Evolutionary conservation across 805 yeast genomes (phyloP).

Genomic region (Candida montana): DNA sequence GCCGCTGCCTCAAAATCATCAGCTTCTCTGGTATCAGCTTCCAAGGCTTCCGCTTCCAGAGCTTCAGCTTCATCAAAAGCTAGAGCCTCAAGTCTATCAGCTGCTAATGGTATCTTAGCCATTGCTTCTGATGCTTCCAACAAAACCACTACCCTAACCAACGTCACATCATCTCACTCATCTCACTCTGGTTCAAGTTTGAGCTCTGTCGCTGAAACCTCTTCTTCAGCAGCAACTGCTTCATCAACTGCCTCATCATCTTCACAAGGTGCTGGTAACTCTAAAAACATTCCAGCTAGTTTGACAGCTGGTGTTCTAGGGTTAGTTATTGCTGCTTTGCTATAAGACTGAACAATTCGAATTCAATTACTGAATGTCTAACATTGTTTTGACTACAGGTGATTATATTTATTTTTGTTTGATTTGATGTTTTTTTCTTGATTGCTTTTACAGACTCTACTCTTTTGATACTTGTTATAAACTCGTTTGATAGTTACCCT

Average conservation of each 20-base stretch:
- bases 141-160: conserved; percentile 26
- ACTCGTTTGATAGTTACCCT: background rate
- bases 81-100: conserved; percentile 23
- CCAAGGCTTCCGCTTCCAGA: conserved; percentile 15
- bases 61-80: conserved; percentile 11
- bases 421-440: background rate
- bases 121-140: conserved; percentile 17
- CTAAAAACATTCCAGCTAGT: conserved; percentile 22
- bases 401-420: conserved; percentile 1
- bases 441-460: background rate
- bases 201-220: conserved; percentile 8
- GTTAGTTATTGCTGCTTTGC: conserved; percentile 24
- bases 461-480: background rate
- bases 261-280: conserved; percentile 26
- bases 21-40: conserved; percentile 16
- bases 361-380: background rate
- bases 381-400: background rate
- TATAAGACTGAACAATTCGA: conserved; percentile 5
- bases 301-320: conserved; percentile 24
- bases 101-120: conserved; percentile 28
- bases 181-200: conserved; percentile 3
- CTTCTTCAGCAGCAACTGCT: conserved; percentile 19
- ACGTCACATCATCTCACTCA: conserved; percentile 16
- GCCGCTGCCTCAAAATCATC: conserved; percentile 20
- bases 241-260: conserved; percentile 20